Conservation (phyloP, 2,329 filamentous ascomycete genomes). For the Fusarium algeriense region DNA sequence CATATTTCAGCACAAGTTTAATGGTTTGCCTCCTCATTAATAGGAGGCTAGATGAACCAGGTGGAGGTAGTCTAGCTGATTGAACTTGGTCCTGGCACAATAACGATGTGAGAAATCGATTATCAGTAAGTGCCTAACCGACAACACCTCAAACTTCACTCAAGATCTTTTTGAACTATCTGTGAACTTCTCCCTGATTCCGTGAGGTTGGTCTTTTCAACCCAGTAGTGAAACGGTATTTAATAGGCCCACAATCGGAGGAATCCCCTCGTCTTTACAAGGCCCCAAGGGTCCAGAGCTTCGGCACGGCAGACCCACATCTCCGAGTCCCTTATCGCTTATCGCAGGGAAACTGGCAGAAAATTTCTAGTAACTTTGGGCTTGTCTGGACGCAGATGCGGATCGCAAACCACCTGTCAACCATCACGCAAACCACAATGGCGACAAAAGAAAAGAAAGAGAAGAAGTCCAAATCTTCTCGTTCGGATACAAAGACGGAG, state of each 20-base stretch:
- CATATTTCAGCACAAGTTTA: neutral
- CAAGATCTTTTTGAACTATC: neutral
- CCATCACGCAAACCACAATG: constrained; percentile 37
- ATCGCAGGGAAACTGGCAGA: constrained; percentile 30
- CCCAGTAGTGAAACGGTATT: constrained; percentile 12
- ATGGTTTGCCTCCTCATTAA: neutral
- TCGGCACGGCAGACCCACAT: constrained; percentile 27
- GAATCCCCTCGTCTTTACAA: neutral
- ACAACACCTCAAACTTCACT: neutral
- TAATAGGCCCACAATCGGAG: constrained; percentile 26
- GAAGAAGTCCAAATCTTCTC: constrained; percentile 38
- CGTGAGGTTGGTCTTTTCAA: constrained; percentile 14
- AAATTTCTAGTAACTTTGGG: constrained; percentile 31
- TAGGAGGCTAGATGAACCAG: no score
- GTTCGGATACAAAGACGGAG: constrained; percentile 29
- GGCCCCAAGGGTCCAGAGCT: constrained; percentile 24
- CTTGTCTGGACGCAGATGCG: neutral
- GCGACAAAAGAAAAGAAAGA: constrained; percentile 47
- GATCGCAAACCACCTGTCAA: constrained; percentile 5
- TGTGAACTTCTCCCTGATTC: constrained; percentile 19
- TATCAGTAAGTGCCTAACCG: neutral
- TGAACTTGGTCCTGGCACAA: neutral
- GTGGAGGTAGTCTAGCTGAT: neutral
- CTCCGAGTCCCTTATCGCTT: constrained; percentile 45
- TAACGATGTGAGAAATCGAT: neutral